Evolutionary conservation across 1,139 yeast species (phyloP).

Genomic region (Dujonia santamariae): DNA sequence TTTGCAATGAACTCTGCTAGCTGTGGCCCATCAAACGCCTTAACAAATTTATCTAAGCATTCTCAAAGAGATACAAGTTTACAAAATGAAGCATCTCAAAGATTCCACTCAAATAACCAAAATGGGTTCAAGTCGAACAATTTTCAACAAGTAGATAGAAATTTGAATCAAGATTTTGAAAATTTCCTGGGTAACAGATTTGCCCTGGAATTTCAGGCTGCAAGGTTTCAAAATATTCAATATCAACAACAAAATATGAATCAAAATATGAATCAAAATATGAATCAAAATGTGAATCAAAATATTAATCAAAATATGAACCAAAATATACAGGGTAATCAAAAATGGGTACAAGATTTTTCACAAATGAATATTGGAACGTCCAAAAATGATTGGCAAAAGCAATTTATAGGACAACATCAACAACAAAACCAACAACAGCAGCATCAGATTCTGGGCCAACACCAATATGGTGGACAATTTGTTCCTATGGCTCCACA

Average conservation of each 20-base stretch:
- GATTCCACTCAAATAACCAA: not conserved
- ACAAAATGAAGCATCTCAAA: slow-evolving; percentile 21
- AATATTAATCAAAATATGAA: slow-evolving; percentile 4
- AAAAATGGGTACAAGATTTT: slow-evolving; percentile 35
- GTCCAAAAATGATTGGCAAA: slow-evolving; percentile 11
- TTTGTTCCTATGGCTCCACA: slow-evolving; percentile 1
- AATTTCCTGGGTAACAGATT: slow-evolving; percentile 20
- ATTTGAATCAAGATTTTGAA: slow-evolving; percentile 35
- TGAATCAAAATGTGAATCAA: slow-evolving; percentile 7
- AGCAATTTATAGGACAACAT: too few relatives aligned
- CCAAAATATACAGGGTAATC: slow-evolving; percentile 5
- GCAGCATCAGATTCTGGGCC: slow-evolving; percentile 9
- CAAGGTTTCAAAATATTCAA: slow-evolving; percentile 12
- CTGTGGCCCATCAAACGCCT: slow-evolving; percentile 39
- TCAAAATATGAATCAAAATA: slow-evolving; percentile 11
- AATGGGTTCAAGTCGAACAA: slow-evolving; percentile 9
- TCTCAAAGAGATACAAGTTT: slow-evolving; percentile 31
- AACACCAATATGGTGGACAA: slow-evolving; percentile 2
- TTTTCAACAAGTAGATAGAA: slow-evolving; percentile 19
- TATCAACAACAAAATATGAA: slow-evolving; percentile 14
- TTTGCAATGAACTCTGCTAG: slow-evolving; percentile 29
- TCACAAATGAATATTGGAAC: slow-evolving; percentile 18
- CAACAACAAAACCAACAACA: slow-evolving; percentile 9
- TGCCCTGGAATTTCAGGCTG: slow-evolving; percentile 19
- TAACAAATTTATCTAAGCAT: slow-evolving; percentile 31